Conservation (phyloP, 2,329 filamentous ascomycete species). For the Nectriaceae sp. region DNA sequence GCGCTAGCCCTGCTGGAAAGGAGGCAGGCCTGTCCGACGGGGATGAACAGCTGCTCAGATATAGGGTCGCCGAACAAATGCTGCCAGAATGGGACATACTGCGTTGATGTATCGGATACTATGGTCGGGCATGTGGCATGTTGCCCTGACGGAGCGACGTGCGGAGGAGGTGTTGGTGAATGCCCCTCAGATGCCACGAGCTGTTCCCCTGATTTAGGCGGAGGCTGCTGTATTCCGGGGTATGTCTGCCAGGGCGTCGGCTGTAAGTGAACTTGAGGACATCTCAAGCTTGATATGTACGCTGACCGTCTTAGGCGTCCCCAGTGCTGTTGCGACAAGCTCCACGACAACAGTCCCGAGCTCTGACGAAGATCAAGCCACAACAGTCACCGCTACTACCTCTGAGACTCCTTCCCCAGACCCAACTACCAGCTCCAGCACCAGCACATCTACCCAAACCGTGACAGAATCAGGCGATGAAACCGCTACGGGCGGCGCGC, state of each 20-base stretch:
- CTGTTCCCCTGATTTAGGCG: conserved; percentile 66
- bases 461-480: conserved; percentile 30
- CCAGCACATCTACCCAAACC: conserved; percentile 34
- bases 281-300: neutral
- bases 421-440: conserved; percentile 36
- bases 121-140: conserved; percentile 72
- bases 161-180: conserved; percentile 61
- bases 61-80: conserved; percentile 73
- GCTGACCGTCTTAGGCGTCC: conserved; percentile 30
- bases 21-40: conserved; percentile 68
- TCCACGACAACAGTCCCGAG: conserved; percentile 18
- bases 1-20: conserved; percentile 52
- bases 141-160: conserved; percentile 66
- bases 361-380: conserved; percentile 2
- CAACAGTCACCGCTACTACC: conserved; percentile 19
- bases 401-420: neutral
- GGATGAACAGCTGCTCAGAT: conserved; percentile 63
- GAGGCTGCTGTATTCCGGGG: conserved; percentile 75
- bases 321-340: conserved; percentile 31
- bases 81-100: conserved; percentile 67
- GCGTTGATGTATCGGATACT: conserved; percentile 63
- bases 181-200: conserved; percentile 64
- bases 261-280: conserved; percentile 53
- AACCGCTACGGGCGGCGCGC: conserved; percentile 40
- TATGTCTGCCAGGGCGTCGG: conserved; percentile 70